Percentiles rank a stretch among this genome's conserved stretches.
These are phyloP conservation scores for Arxiozyma bovina DNA, from an alignment of 1,139 yeast genomes.

Conservation along the genomic window DNA sequence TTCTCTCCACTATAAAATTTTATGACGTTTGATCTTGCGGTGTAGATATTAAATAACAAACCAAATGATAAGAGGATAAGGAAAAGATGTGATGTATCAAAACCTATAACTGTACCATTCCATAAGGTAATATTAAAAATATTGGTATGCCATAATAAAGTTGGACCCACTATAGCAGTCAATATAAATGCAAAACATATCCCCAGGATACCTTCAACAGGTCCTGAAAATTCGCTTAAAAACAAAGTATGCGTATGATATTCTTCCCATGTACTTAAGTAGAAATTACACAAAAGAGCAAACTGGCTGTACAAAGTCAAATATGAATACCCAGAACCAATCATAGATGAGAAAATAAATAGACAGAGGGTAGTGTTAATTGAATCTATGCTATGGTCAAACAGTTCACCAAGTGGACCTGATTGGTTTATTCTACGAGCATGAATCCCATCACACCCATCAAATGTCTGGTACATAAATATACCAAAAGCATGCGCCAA, in stretches of 20 bases:
- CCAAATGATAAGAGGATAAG: conserved; percentile 34
- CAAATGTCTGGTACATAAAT: conserved; percentile 89
- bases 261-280: conserved; percentile 91
- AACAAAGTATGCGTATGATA: conserved; percentile 79
- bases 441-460: conserved; percentile 92
- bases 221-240: conserved; percentile 80
- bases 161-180: no score
- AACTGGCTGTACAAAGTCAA: conserved; percentile 59
- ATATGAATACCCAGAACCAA: conserved; percentile 63
- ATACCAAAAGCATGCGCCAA: conserved; percentile 71
- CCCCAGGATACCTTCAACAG: conserved; percentile 84
- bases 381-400: conserved; percentile 91
- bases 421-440: conserved; percentile 89
- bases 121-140: conserved; percentile 15
- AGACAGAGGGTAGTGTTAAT: conserved; percentile 76
- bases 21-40: conserved; percentile 65
- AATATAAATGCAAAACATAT: conserved; percentile 36
- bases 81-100: conserved; percentile 21
- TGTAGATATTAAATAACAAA: conserved; percentile 57
- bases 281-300: conserved; percentile 72
- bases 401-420: conserved; percentile 88
- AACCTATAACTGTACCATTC: conserved; percentile 7
- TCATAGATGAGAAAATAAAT: conserved; percentile 60
- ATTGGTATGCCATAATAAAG: conserved; percentile 45
- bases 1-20: conserved; percentile 37